Conservation (phyloP, 208 protist genomes). For the Crithidia fasciculata region DNA sequence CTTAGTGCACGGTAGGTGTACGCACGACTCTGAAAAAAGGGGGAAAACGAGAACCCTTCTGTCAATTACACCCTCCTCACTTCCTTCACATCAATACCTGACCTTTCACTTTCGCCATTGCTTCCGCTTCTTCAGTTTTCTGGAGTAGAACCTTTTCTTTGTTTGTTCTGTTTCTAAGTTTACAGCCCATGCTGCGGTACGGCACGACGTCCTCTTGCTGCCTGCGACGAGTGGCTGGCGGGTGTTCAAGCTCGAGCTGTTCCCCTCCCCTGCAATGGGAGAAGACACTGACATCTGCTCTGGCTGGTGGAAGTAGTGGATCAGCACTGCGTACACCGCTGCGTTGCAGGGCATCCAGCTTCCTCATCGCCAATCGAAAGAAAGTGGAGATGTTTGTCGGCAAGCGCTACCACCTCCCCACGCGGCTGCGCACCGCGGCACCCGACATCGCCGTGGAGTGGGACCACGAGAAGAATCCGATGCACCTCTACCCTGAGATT, state of each 20-base stretch:
- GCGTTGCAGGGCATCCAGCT: conserved; percentile 40
- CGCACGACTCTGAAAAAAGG: too few relatives aligned
- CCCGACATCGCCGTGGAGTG: conserved; percentile 90
- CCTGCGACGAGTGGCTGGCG: neutral
- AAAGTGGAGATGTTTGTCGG: conserved; percentile 86
- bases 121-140: neutral
- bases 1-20: too few relatives aligned
- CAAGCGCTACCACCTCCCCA: conserved; percentile 84
- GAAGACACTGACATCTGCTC: too few relatives aligned
- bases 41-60: too few relatives aligned
- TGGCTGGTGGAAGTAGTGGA: neutral
- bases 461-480: conserved; percentile 84
- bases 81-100: neutral
- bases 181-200: conserved; percentile 13
- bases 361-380: conserved; percentile 85
- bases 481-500: conserved; percentile 87
- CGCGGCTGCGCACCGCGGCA: conserved; percentile 81
- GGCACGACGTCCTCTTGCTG: conserved; percentile 13
- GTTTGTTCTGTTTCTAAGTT: too few relatives aligned
- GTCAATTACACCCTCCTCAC: too few relatives aligned
- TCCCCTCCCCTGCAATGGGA: neutral
- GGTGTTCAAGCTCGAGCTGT: neutral
- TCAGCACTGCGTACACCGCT: neutral
- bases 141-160: too few relatives aligned
- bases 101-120: neutral